phyloP scores from a whole-genome alignment of 352 stramenopile species.

The Elongisporangium undulatum region DNA sequence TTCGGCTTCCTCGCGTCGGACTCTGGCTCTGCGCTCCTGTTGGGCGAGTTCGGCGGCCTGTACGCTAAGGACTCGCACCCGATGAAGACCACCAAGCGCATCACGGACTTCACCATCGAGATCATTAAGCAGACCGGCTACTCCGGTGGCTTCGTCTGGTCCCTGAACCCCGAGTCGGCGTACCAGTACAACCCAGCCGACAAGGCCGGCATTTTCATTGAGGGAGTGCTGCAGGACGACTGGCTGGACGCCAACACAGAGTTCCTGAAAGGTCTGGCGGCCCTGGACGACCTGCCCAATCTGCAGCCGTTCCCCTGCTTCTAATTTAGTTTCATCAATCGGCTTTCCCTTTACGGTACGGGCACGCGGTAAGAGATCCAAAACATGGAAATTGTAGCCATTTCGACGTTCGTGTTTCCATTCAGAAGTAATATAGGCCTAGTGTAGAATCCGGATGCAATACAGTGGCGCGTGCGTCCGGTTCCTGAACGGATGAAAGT shows the following conservation, averaged over 20 bases:
- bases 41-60: constrained; percentile 31
- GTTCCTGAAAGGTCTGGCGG: constrained; percentile 21
- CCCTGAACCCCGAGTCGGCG: constrained; percentile 29
- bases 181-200: constrained; percentile 39
- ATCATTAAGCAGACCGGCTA: constrained; percentile 24
- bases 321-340: neutral
- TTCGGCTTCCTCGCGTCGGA: constrained; percentile 28
- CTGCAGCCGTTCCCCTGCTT: constrained; percentile 29
- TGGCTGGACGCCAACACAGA: constrained; percentile 21
- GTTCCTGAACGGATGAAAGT: too few relatives aligned
- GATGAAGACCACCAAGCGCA: constrained; percentile 22
- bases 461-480: too few relatives aligned
- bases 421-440: too few relatives aligned
- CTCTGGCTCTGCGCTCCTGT: constrained; percentile 19
- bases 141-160: constrained; percentile 29
- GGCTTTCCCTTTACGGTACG: too few relatives aligned
- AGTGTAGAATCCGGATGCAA: too few relatives aligned
- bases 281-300: constrained; percentile 27
- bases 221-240: constrained; percentile 18
- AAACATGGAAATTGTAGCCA: too few relatives aligned
- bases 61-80: constrained; percentile 25
- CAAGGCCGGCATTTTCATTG: constrained; percentile 11
- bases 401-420: too few relatives aligned
- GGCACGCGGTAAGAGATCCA: too few relatives aligned
- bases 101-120: constrained; percentile 25